A percentile compares a stretch with the other conserved stretches of the same genome.
Conservation (phyloP, 768 basidiomycete species). For the Trametes elegans region DNA sequence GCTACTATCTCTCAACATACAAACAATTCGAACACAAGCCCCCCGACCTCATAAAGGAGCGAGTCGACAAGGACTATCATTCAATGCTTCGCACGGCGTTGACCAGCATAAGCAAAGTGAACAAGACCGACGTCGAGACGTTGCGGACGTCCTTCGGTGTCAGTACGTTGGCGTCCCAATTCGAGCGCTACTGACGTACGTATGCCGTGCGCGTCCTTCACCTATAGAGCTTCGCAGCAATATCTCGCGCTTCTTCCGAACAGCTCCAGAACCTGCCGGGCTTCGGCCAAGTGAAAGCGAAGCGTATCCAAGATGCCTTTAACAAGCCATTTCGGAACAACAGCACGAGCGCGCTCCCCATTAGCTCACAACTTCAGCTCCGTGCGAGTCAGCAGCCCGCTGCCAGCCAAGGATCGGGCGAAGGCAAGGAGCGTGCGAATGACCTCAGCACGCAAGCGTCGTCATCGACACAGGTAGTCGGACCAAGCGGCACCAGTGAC, state of each 20-base stretch:
- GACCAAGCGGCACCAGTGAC: not conserved
- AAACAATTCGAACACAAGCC: slow-evolving; percentile 94
- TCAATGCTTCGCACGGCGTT: slow-evolving; percentile 79
- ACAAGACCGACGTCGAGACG: slow-evolving; percentile 97
- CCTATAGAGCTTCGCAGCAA: slow-evolving; percentile 78
- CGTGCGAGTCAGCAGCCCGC: slow-evolving; percentile 1
- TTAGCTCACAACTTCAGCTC: slow-evolving; percentile 11
- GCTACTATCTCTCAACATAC: slow-evolving; percentile 84
- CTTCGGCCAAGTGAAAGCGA: slow-evolving; percentile 92
- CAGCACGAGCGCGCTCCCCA: slow-evolving; percentile 47
- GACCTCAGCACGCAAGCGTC: not conserved
- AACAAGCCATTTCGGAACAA: slow-evolving; percentile 81
- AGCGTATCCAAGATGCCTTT: slow-evolving; percentile 87
- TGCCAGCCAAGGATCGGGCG: not conserved
- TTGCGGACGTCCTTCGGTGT: slow-evolving; percentile 91
- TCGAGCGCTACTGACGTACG: no score
- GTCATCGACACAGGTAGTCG: not conserved
- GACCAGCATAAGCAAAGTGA: slow-evolving; percentile 89
- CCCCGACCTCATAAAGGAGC: slow-evolving; percentile 92
- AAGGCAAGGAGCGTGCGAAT: slow-evolving; percentile 8
- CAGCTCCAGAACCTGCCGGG: slow-evolving; percentile 85
- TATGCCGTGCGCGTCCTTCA: not conserved
- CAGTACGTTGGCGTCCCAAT: slow-evolving; percentile 32
- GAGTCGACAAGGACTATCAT: slow-evolving; percentile 84
- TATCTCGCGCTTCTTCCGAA: slow-evolving; percentile 69